These are phyloP conservation scores for Aspergillus intermedius DNA, from an alignment of 2,329 filamentous ascomycete species.

Conservation along the genomic window DNA sequence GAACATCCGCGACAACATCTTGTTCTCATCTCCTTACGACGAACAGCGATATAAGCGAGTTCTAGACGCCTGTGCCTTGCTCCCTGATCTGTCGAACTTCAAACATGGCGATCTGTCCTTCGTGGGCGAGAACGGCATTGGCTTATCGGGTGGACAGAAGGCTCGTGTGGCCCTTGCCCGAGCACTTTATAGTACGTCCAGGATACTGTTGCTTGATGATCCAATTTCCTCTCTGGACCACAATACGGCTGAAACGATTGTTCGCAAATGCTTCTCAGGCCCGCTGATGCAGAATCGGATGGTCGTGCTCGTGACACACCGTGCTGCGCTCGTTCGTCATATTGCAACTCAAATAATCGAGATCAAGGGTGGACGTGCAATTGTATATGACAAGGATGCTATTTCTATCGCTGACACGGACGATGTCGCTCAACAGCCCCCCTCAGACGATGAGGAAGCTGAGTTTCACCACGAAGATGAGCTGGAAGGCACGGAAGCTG, in stretches of 20 bases:
- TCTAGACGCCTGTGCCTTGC: conserved; percentile 57
- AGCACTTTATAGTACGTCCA: conserved; percentile 53
- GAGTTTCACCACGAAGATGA: conserved; percentile 24
- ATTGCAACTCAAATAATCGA: conserved; percentile 69
- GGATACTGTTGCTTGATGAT: conserved; percentile 53
- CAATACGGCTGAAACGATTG: conserved; percentile 58
- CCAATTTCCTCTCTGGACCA: conserved; percentile 57
- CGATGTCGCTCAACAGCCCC: conserved; percentile 18
- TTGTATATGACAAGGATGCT: conserved; percentile 43
- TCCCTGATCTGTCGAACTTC: conserved; percentile 56
- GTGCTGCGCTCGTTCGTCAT: conserved; percentile 63
- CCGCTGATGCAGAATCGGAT: conserved; percentile 49
- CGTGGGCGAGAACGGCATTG: conserved; percentile 57
- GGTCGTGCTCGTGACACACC: conserved; percentile 58
- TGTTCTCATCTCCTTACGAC: conserved; percentile 62
- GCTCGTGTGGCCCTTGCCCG: conserved; percentile 55
- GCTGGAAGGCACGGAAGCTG: conserved; percentile 37
- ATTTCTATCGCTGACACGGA: conserved; percentile 36
- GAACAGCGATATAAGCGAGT: conserved; percentile 62
- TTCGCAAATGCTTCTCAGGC: conserved; percentile 52
- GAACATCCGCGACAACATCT: conserved; percentile 62
- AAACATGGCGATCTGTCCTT: conserved; percentile 58
- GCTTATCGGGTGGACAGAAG: conserved; percentile 56
- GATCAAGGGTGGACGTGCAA: conserved; percentile 55
- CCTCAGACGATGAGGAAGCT: conserved; percentile 21